Evolutionary conservation across 257 asterid species (phyloP).

Genomic region (Solanum pennellii): DNA sequence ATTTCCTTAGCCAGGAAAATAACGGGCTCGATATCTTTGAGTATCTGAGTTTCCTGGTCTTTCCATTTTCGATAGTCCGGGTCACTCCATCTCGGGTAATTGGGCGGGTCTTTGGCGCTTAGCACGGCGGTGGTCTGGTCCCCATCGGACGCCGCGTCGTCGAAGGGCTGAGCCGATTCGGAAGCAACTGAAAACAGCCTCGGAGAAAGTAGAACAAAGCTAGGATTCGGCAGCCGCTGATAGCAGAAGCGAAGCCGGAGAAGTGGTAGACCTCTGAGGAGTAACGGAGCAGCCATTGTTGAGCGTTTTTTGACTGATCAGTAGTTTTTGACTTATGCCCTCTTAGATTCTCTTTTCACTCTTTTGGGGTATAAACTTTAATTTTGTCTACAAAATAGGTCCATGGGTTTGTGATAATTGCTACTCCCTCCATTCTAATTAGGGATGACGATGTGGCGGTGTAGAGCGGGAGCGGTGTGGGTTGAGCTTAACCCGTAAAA

Average conservation of each 20-base stretch:
- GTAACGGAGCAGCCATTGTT: slow-evolving; percentile 56
- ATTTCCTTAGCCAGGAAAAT: slow-evolving; percentile 49
- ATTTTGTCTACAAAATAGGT: neutral
- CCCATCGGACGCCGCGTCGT: neutral
- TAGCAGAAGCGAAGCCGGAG: slow-evolving; percentile 43
- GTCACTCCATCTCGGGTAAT: slow-evolving; percentile 25
- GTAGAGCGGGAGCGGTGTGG: too few relatives aligned
- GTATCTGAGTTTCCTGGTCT: slow-evolving; percentile 50
- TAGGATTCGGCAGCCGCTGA: slow-evolving; percentile 13
- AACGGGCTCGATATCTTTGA: slow-evolving; percentile 55
- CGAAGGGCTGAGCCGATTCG: slow-evolving; percentile 19
- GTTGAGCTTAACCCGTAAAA: rapidly evolving
- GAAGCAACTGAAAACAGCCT: slow-evolving; percentile 29
- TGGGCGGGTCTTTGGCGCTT: slow-evolving; percentile 23
- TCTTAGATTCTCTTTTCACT: neutral
- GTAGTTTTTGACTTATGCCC: neutral
- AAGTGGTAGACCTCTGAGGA: slow-evolving; percentile 37
- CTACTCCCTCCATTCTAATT: neutral
- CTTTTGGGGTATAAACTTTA: neutral
- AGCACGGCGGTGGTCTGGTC: slow-evolving; percentile 1
- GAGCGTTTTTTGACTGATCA: neutral
- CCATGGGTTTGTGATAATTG: neutral
- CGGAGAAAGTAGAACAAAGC: slow-evolving; percentile 4
- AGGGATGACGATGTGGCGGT: too few relatives aligned
- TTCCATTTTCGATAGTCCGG: slow-evolving; percentile 61